These are phyloP conservation scores for Bolboschoenus planiculmis DNA, from an alignment of 176 grass and related monocot genomes.

Conservation along the genomic window DNA sequence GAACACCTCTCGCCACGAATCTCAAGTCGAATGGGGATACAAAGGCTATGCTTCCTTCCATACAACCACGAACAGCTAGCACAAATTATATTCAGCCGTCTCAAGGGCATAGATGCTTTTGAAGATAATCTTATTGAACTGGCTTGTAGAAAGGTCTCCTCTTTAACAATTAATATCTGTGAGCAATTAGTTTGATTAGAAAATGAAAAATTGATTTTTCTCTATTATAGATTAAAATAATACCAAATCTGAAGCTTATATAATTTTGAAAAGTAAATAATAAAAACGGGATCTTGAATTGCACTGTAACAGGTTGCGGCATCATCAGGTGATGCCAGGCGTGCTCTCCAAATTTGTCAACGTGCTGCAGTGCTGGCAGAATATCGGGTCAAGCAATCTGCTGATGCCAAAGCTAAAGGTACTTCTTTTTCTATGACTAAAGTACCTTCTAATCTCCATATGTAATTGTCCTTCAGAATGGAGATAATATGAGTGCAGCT, in stretches of 20 bases:
- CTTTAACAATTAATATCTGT: not conserved
- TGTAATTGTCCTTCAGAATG: not conserved
- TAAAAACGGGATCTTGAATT: not conserved
- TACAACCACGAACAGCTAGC: conserved; percentile 82
- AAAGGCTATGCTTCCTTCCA: conserved; percentile 79
- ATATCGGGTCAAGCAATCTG: conserved; percentile 57
- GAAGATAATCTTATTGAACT: conserved; percentile 95
- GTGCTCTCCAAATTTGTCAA: conserved; percentile 89
- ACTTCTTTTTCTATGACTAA: conserved; percentile 19
- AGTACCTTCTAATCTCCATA: conserved; percentile 24
- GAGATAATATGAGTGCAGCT: not conserved
- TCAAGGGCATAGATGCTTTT: conserved; percentile 80
- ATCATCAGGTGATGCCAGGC: conserved; percentile 97
- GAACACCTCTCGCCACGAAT: conserved; percentile 91
- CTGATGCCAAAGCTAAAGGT: conserved; percentile 16
- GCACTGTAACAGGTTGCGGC: conserved; percentile 66
- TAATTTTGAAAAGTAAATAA: not conserved
- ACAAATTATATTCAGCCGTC: conserved; percentile 85
- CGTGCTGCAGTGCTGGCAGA: conserved; percentile 79
- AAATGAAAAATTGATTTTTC: not conserved
- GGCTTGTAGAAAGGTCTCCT: conserved; percentile 86
- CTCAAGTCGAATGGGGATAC: conserved; percentile 97
- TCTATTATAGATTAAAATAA: not conserved
- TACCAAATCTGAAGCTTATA: not conserved
- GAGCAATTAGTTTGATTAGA: not conserved